Evolutionary conservation across 768 basidiomycete species (phyloP).

Genomic region (Dentipellis sp.): DNA sequence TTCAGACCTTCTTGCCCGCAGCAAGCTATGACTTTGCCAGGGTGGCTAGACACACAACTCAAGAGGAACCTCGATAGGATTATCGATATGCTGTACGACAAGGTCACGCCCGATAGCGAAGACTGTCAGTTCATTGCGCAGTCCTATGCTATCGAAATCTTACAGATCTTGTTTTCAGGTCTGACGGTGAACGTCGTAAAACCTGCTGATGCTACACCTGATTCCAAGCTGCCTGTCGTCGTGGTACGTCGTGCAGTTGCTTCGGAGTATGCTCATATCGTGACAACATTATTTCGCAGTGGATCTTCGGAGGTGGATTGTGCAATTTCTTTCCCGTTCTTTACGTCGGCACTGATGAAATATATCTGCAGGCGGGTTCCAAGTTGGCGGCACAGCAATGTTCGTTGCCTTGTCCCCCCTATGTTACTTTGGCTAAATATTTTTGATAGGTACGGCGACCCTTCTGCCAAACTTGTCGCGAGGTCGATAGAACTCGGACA

Average conservation of each 20-base stretch:
- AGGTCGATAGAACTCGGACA: slow-evolving; percentile 15
- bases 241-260: slow-evolving; percentile 10
- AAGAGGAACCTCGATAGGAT: not conserved
- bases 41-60: not conserved
- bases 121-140: slow-evolving; percentile 9
- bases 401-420: not conserved
- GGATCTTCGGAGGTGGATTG: slow-evolving; percentile 16
- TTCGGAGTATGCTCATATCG: not conserved
- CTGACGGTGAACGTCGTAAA: slow-evolving; percentile 16
- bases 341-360: not conserved
- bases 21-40: not conserved
- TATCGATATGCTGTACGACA: not conserved
- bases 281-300: slow-evolving; percentile 1
- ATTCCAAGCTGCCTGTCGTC: slow-evolving; percentile 15
- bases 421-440: not conserved
- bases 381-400: not conserved
- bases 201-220: slow-evolving; percentile 4
- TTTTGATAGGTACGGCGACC: not conserved
- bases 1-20: not conserved
- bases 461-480: slow-evolving; percentile 9
- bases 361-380: not conserved
- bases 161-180: slow-evolving; percentile 5
- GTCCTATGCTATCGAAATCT: not conserved
- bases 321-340: not conserved
- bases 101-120: slow-evolving; percentile 3